Evolutionary conservation across 805 yeast genomes (phyloP).

Genomic region (Suhomyces tanzawaensis): DNA sequence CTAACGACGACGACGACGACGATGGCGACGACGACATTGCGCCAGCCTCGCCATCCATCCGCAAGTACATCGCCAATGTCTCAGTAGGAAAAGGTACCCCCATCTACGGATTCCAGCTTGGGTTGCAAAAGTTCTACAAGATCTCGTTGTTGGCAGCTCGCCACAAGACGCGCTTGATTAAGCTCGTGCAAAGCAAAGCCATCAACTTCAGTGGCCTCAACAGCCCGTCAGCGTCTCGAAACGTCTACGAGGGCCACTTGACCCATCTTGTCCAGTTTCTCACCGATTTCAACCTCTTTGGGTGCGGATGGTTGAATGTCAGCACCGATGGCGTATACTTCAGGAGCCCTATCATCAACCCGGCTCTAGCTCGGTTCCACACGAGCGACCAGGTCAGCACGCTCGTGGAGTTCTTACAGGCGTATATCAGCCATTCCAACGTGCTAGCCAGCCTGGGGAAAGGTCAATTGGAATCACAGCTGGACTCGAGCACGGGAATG

Average conservation of each 20-base stretch:
- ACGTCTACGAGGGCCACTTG: slow-evolving; percentile 70
- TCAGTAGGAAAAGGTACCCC: slow-evolving; percentile 72
- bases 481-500: too few relatives aligned
- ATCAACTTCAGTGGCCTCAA: slow-evolving; percentile 5
- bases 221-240: background rate
- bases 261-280: slow-evolving; percentile 76
- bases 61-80: slow-evolving; percentile 55
- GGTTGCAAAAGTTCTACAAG: slow-evolving; percentile 64
- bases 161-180: slow-evolving; percentile 51
- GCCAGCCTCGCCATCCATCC: background rate
- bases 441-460: slow-evolving; percentile 22
- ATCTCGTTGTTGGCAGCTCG: slow-evolving; percentile 65
- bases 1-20: slow-evolving; percentile 10
- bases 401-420: slow-evolving; percentile 17
- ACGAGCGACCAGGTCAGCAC: slow-evolving; percentile 5
- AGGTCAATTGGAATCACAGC: slow-evolving; percentile 1
- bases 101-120: slow-evolving; percentile 79
- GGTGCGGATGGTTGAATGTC: slow-evolving; percentile 74
- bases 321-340: slow-evolving; percentile 39
- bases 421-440: slow-evolving; percentile 22
- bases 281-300: slow-evolving; percentile 78
- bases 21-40: background rate
- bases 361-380: slow-evolving; percentile 1
- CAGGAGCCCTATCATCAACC: slow-evolving; percentile 50
- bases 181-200: slow-evolving; percentile 35